phyloP scores from a whole-genome alignment of 2,329 filamentous ascomycete genomes.

The Pseudogymnoascus sp. region DNA sequence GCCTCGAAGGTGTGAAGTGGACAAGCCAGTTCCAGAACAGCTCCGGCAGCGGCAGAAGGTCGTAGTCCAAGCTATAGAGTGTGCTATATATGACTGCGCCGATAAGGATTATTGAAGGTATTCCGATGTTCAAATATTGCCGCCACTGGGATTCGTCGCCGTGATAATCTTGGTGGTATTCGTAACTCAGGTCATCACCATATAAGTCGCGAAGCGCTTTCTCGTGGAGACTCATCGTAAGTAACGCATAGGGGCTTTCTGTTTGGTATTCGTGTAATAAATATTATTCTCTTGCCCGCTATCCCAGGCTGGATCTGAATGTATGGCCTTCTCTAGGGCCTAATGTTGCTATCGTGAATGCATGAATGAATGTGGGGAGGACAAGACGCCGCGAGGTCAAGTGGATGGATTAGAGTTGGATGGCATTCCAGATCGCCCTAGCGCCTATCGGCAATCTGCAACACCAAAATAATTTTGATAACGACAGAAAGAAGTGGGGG shows the following conservation, averaged over 20 bases:
- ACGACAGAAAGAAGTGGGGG: slow-evolving; percentile 3
- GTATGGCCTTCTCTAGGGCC: not conserved
- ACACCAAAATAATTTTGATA: slow-evolving; percentile 11
- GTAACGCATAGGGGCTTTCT: slow-evolving; percentile 17
- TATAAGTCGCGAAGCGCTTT: slow-evolving; percentile 21
- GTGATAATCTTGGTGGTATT: slow-evolving; percentile 29
- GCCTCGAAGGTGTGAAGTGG: slow-evolving; percentile 44
- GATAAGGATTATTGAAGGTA: slow-evolving; percentile 22
- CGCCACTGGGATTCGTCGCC: slow-evolving; percentile 13
- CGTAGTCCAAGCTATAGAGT: slow-evolving; percentile 26
- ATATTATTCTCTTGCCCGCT: not conserved
- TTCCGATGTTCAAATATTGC: slow-evolving; percentile 14
- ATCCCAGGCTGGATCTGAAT: not conserved
- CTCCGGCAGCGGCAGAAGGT: slow-evolving; percentile 36
- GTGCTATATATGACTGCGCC: slow-evolving; percentile 25
- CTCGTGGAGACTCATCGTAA: slow-evolving; percentile 26
- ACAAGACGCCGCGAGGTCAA: not conserved
- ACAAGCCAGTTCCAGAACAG: slow-evolving; percentile 56
- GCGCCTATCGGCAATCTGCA: slow-evolving; percentile 6
- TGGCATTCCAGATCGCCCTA: slow-evolving; percentile 7
- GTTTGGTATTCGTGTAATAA: not conserved
- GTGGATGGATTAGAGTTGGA: slow-evolving; percentile 7
- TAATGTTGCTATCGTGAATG: not conserved
- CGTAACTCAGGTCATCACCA: slow-evolving; percentile 23
- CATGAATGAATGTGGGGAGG: not conserved